These are phyloP conservation scores for Aotearoamyces nothofagi DNA, from an alignment of 2,329 filamentous ascomycete genomes.

Conservation along the genomic window DNA sequence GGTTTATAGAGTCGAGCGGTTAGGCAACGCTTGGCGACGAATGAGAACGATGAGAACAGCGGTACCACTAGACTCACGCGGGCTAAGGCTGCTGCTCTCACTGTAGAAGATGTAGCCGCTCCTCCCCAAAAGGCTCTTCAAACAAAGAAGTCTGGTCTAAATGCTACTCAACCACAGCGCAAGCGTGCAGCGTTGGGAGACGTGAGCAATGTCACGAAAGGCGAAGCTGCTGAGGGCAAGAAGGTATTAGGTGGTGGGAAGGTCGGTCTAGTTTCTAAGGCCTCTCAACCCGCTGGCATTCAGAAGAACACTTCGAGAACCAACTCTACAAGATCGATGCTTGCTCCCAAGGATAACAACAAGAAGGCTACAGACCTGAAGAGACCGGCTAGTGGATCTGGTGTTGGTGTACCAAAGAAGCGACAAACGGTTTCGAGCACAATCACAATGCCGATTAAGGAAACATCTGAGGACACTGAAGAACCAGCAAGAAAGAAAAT, in stretches of 20 bases:
- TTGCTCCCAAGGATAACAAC: constrained; percentile 45
- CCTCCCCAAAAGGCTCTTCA: constrained; percentile 48
- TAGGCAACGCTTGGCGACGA: constrained; percentile 62
- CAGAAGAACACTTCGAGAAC: constrained; percentile 48
- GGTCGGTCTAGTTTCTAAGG: constrained; percentile 61
- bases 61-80: constrained; percentile 73
- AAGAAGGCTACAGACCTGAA: constrained; percentile 57
- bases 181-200: constrained; percentile 82
- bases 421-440: constrained; percentile 35
- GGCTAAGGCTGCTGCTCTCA: constrained; percentile 70
- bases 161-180: constrained; percentile 31
- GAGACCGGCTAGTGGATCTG: constrained; percentile 57
- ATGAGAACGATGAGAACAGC: constrained; percentile 90
- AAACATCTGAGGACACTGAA: constrained; percentile 42
- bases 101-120: constrained; percentile 40
- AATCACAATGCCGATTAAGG: constrained; percentile 37
- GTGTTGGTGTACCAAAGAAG: constrained; percentile 54
- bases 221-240: constrained; percentile 56
- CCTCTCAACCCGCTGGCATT: constrained; percentile 65
- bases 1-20: constrained; percentile 47
- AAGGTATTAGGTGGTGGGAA: constrained; percentile 52
- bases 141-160: constrained; percentile 49
- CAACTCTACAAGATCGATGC: constrained; percentile 43
- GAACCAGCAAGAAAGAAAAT: constrained; percentile 56
- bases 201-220: constrained; percentile 88